Evolutionary conservation across 2,329 filamentous ascomycete species (phyloP).

Genomic region (Claviceps africana): DNA sequence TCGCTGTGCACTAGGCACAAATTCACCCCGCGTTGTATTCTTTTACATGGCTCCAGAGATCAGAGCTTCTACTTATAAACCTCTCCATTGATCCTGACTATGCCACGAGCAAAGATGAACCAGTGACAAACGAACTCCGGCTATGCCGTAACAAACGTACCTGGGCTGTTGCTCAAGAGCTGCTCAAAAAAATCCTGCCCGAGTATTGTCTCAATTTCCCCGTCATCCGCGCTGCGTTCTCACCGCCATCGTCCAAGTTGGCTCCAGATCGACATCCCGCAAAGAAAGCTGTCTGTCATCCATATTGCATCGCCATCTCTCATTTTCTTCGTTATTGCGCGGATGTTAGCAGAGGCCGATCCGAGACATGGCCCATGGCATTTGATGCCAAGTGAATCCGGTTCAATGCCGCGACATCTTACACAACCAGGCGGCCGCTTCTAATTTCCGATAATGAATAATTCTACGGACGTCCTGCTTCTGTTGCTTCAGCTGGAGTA

Average conservation of each 20-base stretch:
- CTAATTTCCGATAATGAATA: neutral
- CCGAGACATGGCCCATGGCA: neutral
- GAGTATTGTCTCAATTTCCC: neutral
- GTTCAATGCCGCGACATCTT: neutral
- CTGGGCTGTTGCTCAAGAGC: neutral
- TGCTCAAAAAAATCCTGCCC: neutral
- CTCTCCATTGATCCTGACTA: neutral
- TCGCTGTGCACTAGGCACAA: neutral
- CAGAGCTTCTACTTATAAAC: neutral
- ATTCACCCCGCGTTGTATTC: neutral
- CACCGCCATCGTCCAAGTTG: neutral
- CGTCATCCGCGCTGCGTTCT: no score
- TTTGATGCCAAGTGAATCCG: neutral
- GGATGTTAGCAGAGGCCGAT: neutral
- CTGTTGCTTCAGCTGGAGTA: constrained; percentile 43
- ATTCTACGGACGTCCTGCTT: constrained; percentile 16
- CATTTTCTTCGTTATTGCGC: neutral
- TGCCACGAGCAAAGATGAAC: neutral
- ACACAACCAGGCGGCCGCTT: neutral
- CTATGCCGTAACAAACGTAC: neutral
- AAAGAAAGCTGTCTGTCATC: neutral
- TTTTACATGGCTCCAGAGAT: neutral
- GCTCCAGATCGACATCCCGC: neutral
- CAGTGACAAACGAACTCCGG: neutral
- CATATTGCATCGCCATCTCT: neutral